Conservation (phyloP, 306 rosid genomes). For the Delonix regia region DNA sequence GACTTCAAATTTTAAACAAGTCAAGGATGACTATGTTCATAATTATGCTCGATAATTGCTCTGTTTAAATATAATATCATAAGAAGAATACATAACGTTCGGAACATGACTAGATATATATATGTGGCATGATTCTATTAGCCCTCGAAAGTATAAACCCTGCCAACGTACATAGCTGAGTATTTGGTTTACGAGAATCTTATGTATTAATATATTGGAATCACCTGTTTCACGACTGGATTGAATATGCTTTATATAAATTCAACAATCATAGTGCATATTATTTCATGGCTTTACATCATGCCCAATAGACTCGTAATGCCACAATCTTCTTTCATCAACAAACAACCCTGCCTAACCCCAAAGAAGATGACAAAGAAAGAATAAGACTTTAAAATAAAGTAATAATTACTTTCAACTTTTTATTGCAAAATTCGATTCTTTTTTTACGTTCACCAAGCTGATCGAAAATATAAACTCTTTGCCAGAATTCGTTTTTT, state of each 20-base stretch:
- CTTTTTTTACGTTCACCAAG: background rate
- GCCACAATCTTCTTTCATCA: background rate
- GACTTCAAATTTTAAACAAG: background rate
- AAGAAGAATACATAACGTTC: background rate
- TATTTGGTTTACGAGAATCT: conserved; percentile 21
- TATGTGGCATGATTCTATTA: conserved; percentile 43
- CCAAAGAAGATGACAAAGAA: background rate
- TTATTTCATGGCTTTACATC: conserved; percentile 36
- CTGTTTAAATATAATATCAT: conserved; percentile 9
- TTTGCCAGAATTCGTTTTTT: background rate
- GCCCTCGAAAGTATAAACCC: background rate
- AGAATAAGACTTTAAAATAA: background rate
- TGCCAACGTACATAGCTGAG: background rate
- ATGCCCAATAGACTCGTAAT: conserved; percentile 36
- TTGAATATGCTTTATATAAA: conserved; percentile 33
- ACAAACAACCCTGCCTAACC: conserved; percentile 5
- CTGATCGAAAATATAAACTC: background rate
- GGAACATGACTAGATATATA: conserved; percentile 28
- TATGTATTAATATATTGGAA: conserved; percentile 13
- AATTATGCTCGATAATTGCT: background rate
- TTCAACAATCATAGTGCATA: conserved; percentile 26
- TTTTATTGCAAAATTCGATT: conserved; percentile 4
- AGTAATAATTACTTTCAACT: background rate
- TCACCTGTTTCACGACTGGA: conserved; percentile 57
- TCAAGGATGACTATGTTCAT: background rate